These are phyloP conservation scores for Pichia exigua DNA, from an alignment of 805 yeast genomes.

Conservation along the genomic window DNA sequence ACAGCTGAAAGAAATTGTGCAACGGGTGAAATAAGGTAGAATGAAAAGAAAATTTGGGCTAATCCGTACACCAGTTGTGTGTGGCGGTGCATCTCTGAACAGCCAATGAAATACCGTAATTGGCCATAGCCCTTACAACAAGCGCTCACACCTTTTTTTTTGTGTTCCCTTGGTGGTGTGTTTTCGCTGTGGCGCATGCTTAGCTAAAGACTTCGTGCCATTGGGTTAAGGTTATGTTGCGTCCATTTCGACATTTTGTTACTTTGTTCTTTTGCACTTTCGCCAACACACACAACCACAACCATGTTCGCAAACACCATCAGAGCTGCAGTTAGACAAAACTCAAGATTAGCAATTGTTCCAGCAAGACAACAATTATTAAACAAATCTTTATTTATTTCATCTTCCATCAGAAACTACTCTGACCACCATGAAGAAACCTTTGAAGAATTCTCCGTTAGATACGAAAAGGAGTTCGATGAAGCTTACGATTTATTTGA, in stretches of 20 bases:
- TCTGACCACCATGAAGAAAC: slow-evolving; percentile 86
- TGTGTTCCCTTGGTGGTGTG: not conserved
- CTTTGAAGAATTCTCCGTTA: slow-evolving; percentile 85
- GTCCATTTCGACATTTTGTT: not conserved
- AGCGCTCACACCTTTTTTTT: not conserved
- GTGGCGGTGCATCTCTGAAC: not conserved
- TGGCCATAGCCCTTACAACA: not conserved
- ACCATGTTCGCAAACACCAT: slow-evolving; percentile 28
- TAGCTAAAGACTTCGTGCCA: not conserved
- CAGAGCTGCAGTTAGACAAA: slow-evolving; percentile 30
- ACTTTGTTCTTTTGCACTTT: not conserved
- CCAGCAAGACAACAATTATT: slow-evolving; percentile 13
- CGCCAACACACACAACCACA: not conserved
- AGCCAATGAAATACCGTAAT: not conserved
- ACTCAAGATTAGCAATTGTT: slow-evolving; percentile 22
- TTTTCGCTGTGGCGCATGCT: not conserved
- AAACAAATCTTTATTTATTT: slow-evolving; percentile 12
- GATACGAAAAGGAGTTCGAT: slow-evolving; percentile 93
- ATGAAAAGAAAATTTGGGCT: not conserved
- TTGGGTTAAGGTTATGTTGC: not conserved
- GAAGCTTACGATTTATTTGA: slow-evolving; percentile 84
- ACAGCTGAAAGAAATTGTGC: not conserved
- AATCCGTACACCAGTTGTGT: not conserved
- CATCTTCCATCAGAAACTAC: slow-evolving; percentile 46
- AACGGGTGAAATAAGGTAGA: not conserved